Evolutionary conservation across 371 early-diverging fungal genomes (phyloP).

Genomic region (Parasitella parasitica): DNA sequence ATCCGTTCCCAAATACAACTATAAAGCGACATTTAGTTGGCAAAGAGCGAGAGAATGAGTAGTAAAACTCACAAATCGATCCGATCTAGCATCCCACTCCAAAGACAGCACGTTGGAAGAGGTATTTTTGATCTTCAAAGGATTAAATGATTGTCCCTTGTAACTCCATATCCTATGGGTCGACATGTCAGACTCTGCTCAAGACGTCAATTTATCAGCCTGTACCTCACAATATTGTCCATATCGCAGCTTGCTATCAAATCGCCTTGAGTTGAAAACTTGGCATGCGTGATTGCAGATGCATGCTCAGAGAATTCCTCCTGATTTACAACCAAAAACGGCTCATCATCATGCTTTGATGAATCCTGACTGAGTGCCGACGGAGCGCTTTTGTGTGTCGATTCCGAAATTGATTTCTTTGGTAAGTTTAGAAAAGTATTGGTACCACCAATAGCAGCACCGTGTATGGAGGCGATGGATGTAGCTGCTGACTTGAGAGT

Average conservation of each 20-base stretch:
- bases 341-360: conserved; percentile 29
- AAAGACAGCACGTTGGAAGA: conserved; percentile 53
- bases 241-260: conserved; percentile 68
- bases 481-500: background rate
- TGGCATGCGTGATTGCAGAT: conserved; percentile 62
- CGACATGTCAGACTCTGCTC: too few relatives aligned
- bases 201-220: too few relatives aligned
- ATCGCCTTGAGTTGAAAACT: conserved; percentile 59
- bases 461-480: conserved; percentile 3
- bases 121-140: conserved; percentile 51
- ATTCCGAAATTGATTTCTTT: conserved; percentile 10
- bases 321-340: conserved; percentile 49
- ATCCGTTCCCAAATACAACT: conserved; percentile 64
- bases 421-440: background rate
- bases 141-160: conserved; percentile 46
- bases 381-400: background rate
- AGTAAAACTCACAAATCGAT: conserved; percentile 45
- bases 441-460: background rate
- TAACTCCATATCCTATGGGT: conserved; percentile 60
- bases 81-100: conserved; percentile 65
- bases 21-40: background rate
- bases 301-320: conserved; percentile 64
- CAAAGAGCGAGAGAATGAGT: too few relatives aligned
- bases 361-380: background rate
- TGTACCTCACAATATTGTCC: conserved; percentile 61